These are phyloP conservation scores for Euphorbia corollata DNA, from an alignment of 441 rosid genomes.

Conservation along the genomic window DNA sequence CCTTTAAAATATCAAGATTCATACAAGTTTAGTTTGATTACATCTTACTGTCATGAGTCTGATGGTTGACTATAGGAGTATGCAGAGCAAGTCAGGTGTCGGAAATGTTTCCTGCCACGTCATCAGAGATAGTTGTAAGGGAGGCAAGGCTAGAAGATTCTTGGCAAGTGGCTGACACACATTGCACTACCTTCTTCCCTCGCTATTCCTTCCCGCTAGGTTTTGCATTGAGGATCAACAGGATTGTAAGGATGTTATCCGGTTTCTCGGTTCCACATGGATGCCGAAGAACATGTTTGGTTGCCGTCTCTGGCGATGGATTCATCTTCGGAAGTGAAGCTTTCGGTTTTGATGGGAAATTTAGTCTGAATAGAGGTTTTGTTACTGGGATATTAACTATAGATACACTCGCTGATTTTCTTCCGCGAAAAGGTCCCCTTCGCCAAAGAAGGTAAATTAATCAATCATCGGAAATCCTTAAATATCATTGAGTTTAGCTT, in stretches of 20 bases:
- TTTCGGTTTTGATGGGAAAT: slow-evolving; percentile 65
- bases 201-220: slow-evolving; percentile 74
- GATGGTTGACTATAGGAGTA: slow-evolving; percentile 33
- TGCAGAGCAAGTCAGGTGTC: slow-evolving; percentile 77
- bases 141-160: slow-evolving; percentile 88
- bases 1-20: no score
- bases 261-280: slow-evolving; percentile 67
- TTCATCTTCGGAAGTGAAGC: slow-evolving; percentile 51
- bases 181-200: slow-evolving; percentile 83
- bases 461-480: background rate
- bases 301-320: slow-evolving; percentile 59
- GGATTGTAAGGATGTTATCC: slow-evolving; percentile 62
- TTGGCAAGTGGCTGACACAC: slow-evolving; percentile 97
- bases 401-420: slow-evolving; percentile 80
- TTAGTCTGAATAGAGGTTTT: slow-evolving; percentile 57
- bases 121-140: slow-evolving; percentile 77
- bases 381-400: slow-evolving; percentile 83
- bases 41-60: background rate
- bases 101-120: slow-evolving; percentile 54
- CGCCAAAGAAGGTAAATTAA: slow-evolving; percentile 56
- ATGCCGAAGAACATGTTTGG: slow-evolving; percentile 64
- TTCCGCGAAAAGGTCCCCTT: slow-evolving; percentile 74
- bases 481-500: no score
- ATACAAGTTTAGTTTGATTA: no score
- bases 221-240: slow-evolving; percentile 64